Evolutionary conservation across 108 stramenopile genomes (phyloP).

Genomic region (Hondaea fermentalgiana): DNA sequence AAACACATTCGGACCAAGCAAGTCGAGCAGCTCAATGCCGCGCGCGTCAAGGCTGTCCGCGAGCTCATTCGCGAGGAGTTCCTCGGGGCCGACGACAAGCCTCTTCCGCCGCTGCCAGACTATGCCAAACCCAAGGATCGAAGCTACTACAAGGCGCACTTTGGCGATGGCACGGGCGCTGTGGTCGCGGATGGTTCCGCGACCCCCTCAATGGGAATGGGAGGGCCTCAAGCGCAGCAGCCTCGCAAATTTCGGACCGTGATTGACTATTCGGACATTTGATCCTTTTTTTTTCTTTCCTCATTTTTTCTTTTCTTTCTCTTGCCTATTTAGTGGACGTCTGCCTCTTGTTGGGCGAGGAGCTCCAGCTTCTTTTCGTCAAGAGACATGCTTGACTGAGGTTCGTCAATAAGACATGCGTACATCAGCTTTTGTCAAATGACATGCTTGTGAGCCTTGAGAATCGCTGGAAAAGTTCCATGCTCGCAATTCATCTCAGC

Average conservation of each 20-base stretch:
- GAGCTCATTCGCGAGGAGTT: not conserved
- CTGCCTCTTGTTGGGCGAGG: not conserved
- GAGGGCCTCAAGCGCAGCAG: no score
- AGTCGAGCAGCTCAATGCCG: not conserved
- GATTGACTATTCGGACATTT: not conserved
- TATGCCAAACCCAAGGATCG: not conserved
- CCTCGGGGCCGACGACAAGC: not conserved
- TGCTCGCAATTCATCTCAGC: no score
- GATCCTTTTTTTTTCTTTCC: not conserved
- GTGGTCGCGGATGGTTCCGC: no score
- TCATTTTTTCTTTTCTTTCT: not conserved
- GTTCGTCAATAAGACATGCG: no score
- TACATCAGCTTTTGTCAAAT: no score
- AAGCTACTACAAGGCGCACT: not conserved
- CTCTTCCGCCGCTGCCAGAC: not conserved
- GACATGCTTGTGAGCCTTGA: no score
- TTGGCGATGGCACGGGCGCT: not conserved
- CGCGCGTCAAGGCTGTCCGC: not conserved
- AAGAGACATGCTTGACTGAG: no score
- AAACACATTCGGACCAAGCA: constrained; percentile 4
- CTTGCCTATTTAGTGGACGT: not conserved
- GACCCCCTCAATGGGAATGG: no score
- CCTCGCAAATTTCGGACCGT: not conserved
- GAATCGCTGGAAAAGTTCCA: no score
- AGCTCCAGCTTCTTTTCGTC: no score